These are phyloP conservation scores for Fraxinus floribunda DNA, from an alignment of 305 asterid species.

Conservation along the genomic window DNA sequence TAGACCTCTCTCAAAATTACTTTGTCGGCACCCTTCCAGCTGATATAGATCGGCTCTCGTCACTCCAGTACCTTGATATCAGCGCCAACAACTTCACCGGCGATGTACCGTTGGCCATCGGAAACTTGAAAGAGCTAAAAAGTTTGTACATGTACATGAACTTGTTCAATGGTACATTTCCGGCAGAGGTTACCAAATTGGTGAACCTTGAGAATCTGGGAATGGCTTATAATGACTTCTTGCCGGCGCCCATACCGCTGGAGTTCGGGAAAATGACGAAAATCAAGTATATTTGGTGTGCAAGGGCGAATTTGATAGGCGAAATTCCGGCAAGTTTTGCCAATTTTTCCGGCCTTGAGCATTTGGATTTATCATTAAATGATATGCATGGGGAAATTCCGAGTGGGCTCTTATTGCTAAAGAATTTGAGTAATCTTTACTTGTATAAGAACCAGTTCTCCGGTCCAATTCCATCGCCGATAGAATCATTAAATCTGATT, in stretches of 20 bases:
- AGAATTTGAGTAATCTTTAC: slow-evolving; percentile 48
- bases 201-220: slow-evolving; percentile 51
- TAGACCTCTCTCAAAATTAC: slow-evolving; percentile 63
- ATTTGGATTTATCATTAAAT: slow-evolving; percentile 62
- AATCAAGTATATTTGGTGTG: slow-evolving; percentile 49
- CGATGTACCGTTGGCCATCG: slow-evolving; percentile 61
- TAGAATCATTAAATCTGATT: slow-evolving; percentile 45
- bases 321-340: slow-evolving; percentile 47
- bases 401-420: slow-evolving; percentile 47
- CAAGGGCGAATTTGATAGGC: slow-evolving; percentile 40
- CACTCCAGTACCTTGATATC: slow-evolving; percentile 52
- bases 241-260: slow-evolving; percentile 52
- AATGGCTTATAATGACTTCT: slow-evolving; percentile 57
- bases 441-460: slow-evolving; percentile 54
- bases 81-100: slow-evolving; percentile 73
- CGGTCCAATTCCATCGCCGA: slow-evolving; percentile 57
- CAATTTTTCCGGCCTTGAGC: slow-evolving; percentile 44
- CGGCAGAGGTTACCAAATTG: slow-evolving; percentile 60
- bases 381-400: slow-evolving; percentile 63
- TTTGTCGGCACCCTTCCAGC: slow-evolving; percentile 60
- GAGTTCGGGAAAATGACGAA: slow-evolving; percentile 59
- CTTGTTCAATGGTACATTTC: slow-evolving; percentile 62
- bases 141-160: slow-evolving; percentile 40
- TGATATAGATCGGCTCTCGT: slow-evolving; percentile 43
- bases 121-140: slow-evolving; percentile 46